phyloP scores from a whole-genome alignment of 2,329 filamentous ascomycete genomes.

The Colletotrichum cereale region DNA sequence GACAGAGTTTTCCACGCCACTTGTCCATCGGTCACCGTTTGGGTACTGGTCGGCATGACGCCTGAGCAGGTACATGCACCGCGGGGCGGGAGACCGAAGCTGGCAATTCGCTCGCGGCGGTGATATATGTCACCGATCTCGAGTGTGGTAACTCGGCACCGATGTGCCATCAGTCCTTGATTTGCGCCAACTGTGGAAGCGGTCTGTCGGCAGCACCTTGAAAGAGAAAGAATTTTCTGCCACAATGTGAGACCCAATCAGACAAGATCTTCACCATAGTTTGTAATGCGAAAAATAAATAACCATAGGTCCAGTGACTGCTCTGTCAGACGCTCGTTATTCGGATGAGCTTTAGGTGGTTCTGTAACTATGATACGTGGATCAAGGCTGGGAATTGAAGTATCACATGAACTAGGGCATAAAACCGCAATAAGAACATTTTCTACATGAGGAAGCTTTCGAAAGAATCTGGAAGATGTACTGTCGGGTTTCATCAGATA shows the following conservation, averaged over 20 bases:
- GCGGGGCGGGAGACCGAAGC: neutral
- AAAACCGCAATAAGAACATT: no score
- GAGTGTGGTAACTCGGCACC: neutral
- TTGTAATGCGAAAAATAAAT: no score
- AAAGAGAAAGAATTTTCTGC: neutral
- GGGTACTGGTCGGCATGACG: neutral
- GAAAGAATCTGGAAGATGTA: no score
- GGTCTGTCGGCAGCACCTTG: neutral
- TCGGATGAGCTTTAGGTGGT: no score
- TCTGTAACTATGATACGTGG: no score
- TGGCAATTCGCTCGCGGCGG: neutral
- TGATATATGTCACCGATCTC: neutral
- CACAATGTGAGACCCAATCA: neutral
- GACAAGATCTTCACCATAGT: neutral
- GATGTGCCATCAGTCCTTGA: neutral
- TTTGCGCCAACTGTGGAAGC: neutral
- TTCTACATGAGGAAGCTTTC: no score
- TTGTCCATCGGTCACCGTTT: neutral
- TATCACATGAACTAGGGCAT: no score
- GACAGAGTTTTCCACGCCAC: slow-evolving; percentile 9
- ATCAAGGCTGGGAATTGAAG: no score
- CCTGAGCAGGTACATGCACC: neutral
- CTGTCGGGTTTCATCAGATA: no score
- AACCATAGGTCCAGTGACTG: no score
- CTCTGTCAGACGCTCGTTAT: no score